phyloP scores from a whole-genome alignment of 306 rosid species.

The Malus orientalis region DNA sequence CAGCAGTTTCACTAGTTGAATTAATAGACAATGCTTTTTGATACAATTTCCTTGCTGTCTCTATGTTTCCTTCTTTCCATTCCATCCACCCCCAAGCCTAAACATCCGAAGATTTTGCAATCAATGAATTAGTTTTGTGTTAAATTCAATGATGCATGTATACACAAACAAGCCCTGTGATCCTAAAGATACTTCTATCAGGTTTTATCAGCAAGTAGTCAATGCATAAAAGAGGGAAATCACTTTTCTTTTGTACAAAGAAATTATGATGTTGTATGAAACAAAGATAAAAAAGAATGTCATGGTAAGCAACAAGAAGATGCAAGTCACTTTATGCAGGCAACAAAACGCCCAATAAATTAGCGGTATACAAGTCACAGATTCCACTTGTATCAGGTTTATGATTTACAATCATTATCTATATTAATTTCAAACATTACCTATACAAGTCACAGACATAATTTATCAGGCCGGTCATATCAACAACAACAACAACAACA shows the following conservation, averaged over 20 bases:
- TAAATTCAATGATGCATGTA: background rate
- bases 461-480: background rate
- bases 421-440: no score
- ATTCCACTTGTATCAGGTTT: background rate
- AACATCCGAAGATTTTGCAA: slow-evolving; percentile 18
- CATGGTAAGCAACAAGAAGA: background rate
- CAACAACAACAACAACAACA: background rate
- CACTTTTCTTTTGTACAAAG: background rate
- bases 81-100: slow-evolving; percentile 99
- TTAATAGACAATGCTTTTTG: slow-evolving; percentile 57
- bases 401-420: no score
- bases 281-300: background rate
- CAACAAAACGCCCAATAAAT: background rate
- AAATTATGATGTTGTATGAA: background rate
- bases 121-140: slow-evolving; percentile 18
- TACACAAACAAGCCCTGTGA: background rate
- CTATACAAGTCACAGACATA: background rate
- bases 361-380: background rate
- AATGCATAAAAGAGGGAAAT: background rate
- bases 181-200: background rate
- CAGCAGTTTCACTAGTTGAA: slow-evolving; percentile 72
- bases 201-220: background rate
- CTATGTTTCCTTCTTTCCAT: slow-evolving; percentile 91
- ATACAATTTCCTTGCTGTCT: slow-evolving; percentile 71
- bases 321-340: background rate